Evolutionary conservation across 352 stramenopile genomes (phyloP).

Genomic region (Phytophthora colocasiae): DNA sequence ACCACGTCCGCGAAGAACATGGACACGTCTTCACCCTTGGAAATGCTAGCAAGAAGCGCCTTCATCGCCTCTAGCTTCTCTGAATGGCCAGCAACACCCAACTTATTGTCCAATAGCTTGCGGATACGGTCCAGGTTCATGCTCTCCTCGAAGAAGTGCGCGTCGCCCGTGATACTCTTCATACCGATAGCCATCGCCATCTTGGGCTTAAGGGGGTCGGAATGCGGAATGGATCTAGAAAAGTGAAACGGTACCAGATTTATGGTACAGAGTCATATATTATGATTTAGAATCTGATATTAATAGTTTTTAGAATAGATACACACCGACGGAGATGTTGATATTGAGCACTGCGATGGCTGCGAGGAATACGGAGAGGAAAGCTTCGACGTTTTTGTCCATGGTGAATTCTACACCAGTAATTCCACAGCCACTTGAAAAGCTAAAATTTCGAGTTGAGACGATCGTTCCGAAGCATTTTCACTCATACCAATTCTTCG

Average conservation of each 20-base stretch:
- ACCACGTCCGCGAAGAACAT: constrained; percentile 99
- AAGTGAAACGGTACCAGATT: background rate
- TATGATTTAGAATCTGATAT: background rate
- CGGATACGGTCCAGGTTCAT: constrained; percentile 92
- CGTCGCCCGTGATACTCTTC: constrained; percentile 90
- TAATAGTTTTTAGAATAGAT: constrained; percentile 22
- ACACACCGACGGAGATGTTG: constrained; percentile 37
- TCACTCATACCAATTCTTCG: constrained; percentile 4
- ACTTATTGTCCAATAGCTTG: constrained; percentile 91
- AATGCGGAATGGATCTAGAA: background rate
- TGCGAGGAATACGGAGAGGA: constrained; percentile 34
- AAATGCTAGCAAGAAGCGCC: constrained; percentile 97
- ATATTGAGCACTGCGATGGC: constrained; percentile 44
- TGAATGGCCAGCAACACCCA: constrained; percentile 76
- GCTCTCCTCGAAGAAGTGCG: constrained; percentile 98
- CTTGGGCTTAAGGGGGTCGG: background rate
- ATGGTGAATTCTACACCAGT: constrained; percentile 25
- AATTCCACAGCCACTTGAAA: constrained; percentile 27
- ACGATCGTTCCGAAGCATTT: background rate
- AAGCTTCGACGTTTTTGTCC: constrained; percentile 18
- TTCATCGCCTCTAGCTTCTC: constrained; percentile 99
- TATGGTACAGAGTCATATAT: background rate
- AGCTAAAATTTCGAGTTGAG: constrained; percentile 11
- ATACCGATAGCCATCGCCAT: constrained; percentile 45
- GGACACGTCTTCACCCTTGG: constrained; percentile 97